phyloP scores from a whole-genome alignment of 1,284 basidiomycete species.

The Sphagnurus paluster region DNA sequence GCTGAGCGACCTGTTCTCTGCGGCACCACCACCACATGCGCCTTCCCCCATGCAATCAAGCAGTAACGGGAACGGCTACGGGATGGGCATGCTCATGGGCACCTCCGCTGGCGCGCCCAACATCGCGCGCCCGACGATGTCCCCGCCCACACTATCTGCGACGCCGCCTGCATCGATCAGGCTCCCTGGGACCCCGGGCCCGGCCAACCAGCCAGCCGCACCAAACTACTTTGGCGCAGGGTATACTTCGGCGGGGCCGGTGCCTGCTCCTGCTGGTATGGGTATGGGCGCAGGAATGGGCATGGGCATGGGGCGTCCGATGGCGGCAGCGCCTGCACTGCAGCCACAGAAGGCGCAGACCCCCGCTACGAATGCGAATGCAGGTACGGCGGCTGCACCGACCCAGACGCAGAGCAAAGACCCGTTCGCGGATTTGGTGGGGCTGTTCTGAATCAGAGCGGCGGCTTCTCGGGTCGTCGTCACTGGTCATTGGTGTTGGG shows the following conservation, averaged over 20 bases:
- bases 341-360: conserved; percentile 23
- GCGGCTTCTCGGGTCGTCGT: neutral
- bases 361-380: conserved; percentile 21
- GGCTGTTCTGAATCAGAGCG: conserved; percentile 55
- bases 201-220: conserved; percentile 24
- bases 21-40: conserved; percentile 20
- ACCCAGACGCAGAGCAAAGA: conserved; percentile 54
- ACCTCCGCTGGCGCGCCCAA: conserved; percentile 17
- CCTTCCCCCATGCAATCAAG: conserved; percentile 16
- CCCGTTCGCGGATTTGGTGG: conserved; percentile 78
- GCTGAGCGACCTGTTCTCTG: conserved; percentile 55
- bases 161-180: conserved; percentile 50
- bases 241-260: conserved; percentile 19
- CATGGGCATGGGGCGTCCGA: conserved; percentile 22
- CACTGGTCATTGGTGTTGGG: no score
- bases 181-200: conserved; percentile 46
- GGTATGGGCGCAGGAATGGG: conserved; percentile 27
- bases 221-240: conserved; percentile 30
- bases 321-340: conserved; percentile 16
- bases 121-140: conserved; percentile 21
- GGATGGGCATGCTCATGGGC: conserved; percentile 19
- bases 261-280: conserved; percentile 22
- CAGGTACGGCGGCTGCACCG: neutral
- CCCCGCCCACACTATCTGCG: conserved; percentile 23
- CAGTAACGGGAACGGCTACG: conserved; percentile 17